Evolutionary conservation across 257 asterid genomes (phyloP).

Genomic region (Cynanchum wilfordii): DNA sequence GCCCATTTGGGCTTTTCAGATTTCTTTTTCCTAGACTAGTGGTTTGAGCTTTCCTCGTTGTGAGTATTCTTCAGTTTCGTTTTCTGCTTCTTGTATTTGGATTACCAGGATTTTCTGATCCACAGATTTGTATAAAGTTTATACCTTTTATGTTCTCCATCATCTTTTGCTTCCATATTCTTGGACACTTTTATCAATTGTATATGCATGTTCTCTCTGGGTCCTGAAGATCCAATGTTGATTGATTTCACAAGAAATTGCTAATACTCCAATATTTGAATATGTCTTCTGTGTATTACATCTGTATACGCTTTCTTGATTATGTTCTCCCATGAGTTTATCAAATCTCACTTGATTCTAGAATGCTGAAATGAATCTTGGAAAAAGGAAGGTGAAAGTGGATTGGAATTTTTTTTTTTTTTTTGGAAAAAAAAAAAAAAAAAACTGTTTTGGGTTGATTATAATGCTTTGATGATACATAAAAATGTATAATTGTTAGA

Average conservation of each 20-base stretch:
- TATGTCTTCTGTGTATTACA: not conserved
- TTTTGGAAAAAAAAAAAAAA: no score
- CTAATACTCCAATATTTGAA: not conserved
- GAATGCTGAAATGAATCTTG: constrained; percentile 7
- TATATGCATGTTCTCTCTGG: not conserved
- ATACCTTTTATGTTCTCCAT: constrained; percentile 1
- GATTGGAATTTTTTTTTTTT: constrained; percentile 8
- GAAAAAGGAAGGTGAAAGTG: constrained; percentile 11
- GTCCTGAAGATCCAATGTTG: constrained; percentile 1
- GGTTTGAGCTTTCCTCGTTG: constrained; percentile 21
- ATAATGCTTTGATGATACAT: not conserved
- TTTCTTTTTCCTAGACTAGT: constrained; percentile 12
- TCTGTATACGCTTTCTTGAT: not conserved
- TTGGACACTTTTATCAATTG: not conserved
- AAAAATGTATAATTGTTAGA: not conserved
- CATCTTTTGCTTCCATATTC: not conserved
- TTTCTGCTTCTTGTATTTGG: not conserved
- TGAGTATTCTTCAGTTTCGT: constrained; percentile 11
- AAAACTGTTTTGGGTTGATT: not conserved
- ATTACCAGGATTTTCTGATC: not conserved
- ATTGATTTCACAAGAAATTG: not conserved
- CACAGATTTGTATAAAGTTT: constrained; percentile 10
- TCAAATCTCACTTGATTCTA: not conserved
- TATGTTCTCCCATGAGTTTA: not conserved
- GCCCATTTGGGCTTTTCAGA: constrained; percentile 18